Evolutionary conservation across 2,329 filamentous ascomycete genomes (phyloP).

Genomic region (Fusarium gaditjirri): DNA sequence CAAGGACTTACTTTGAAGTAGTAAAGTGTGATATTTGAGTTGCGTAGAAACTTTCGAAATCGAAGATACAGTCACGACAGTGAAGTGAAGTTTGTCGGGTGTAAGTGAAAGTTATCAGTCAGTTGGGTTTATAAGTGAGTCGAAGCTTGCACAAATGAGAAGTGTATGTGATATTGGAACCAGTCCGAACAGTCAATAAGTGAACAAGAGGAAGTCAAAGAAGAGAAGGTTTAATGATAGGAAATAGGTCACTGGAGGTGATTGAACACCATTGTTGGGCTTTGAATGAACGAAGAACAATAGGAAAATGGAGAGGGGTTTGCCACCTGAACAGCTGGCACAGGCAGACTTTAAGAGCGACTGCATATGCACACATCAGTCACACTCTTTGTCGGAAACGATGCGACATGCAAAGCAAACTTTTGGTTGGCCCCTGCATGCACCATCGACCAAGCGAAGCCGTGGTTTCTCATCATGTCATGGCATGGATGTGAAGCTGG

Average conservation of each 20-base stretch:
- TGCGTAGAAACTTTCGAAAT: not conserved
- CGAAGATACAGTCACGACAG: not conserved
- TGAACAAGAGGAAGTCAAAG: constrained; percentile 23
- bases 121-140: not conserved
- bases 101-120: constrained; percentile 16
- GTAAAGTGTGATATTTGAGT: not conserved
- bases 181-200: constrained; percentile 34
- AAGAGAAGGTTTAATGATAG: constrained; percentile 36
- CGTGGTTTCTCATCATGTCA: constrained; percentile 22
- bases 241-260: constrained; percentile 36
- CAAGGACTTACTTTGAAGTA: not conserved
- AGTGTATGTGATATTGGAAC: constrained; percentile 25
- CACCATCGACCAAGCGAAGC: constrained; percentile 17
- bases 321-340: constrained; percentile 34
- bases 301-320: constrained; percentile 23
- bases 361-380: constrained; percentile 16
- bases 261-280: constrained; percentile 45
- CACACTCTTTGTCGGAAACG: constrained; percentile 15
- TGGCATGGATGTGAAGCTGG: constrained; percentile 12
- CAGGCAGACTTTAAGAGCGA: constrained; percentile 42
- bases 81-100: constrained; percentile 9
- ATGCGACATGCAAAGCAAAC: constrained; percentile 17
- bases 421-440: constrained; percentile 14
- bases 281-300: constrained; percentile 41
- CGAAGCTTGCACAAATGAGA: constrained; percentile 22